Evolutionary conservation across 768 basidiomycete genomes (phyloP), one percentile per base, ranked within the genome.

Genomic region (Boletus reticulatus): DNA sequence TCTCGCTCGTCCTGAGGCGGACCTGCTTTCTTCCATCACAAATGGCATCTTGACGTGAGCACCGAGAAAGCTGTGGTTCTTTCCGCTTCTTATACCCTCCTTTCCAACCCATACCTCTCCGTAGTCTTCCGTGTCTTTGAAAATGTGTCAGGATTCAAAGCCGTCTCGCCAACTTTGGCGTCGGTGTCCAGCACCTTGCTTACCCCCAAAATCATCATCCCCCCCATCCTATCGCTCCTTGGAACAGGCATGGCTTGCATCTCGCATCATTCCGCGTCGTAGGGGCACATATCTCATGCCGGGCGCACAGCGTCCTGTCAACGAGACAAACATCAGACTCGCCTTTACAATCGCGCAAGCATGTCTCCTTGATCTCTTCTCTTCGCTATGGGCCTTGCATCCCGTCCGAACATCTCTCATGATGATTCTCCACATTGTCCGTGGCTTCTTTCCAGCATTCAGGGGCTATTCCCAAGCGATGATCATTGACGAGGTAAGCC

Each of bases 381-480:
- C 75, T 51, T 62, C 69, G 6, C 58, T 83, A 19, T 81, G 79
- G 77, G 67, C 68, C 48, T 72, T 87, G 34, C 87, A 92, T 62
- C 90, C 89, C 34, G 61, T 84, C 46, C 80, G 89, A 55, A 84
- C 87, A 20, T 75, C 80, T n/a, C 74, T 88, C 52, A 85, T 92
- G 83, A 73, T 92, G 69, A 53, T 78, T 56, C 73, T 91, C 61
- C 88, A 90, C 69, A 72, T 92, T 49, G 62, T 85, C 55, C 82
- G 88, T 61, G 91, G 89, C 58, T 73, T 87, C 55, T 84, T 92
- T 66, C 90, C 90, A 36, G 91, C 89, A 11, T 87, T 88, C 71
- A 82, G 88, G 72, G 87, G 88, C 58, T 92, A 90, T 75, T 91
- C 91, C 10, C 91, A 92, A 78, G 89, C 89, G 51, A 73, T 89